A percentile compares a stretch with the other conserved stretches of the same genome.
Evolutionary conservation across 108 stramenopile species (phyloP).

Genomic region (Mediolabrus comicus): DNA sequence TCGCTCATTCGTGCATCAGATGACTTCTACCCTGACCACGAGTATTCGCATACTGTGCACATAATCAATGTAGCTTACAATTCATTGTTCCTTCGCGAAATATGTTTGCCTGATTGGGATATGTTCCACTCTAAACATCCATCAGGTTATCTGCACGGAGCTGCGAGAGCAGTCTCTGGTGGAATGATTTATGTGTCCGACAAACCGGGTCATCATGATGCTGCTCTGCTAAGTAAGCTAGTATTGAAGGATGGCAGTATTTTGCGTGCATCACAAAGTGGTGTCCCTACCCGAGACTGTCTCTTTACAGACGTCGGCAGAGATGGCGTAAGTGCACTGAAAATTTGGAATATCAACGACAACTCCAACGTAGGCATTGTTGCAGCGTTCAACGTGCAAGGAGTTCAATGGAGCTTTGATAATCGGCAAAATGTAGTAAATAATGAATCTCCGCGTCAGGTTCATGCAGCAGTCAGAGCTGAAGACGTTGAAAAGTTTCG

Average conservation of each 20-base stretch:
- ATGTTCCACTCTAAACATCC: conserved; percentile 65
- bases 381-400: conserved; percentile 51
- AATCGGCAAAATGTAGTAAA: conserved; percentile 39
- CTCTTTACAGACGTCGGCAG: conserved; percentile 47
- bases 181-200: conserved; percentile 75
- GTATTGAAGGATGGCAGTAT: conserved; percentile 50
- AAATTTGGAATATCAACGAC: conserved; percentile 44
- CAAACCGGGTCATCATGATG: conserved; percentile 51
- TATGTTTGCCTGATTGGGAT: conserved; percentile 76
- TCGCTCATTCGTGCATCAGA: conserved; percentile 53
- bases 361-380: conserved; percentile 28
- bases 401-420: conserved; percentile 49
- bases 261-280: conserved; percentile 29
- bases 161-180: conserved; percentile 60
- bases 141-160: conserved; percentile 60
- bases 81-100: conserved; percentile 52
- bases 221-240: conserved; percentile 27
- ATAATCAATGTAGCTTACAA: conserved; percentile 66
- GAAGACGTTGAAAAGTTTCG: conserved; percentile 30
- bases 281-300: conserved; percentile 42
- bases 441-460: conserved; percentile 11
- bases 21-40: conserved; percentile 61
- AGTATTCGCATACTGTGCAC: conserved; percentile 57
- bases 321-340: conserved; percentile 41
- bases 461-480: conserved; percentile 17